Conservation (phyloP, 2,329 filamentous ascomycete genomes). For the Fusarium sp. region DNA sequence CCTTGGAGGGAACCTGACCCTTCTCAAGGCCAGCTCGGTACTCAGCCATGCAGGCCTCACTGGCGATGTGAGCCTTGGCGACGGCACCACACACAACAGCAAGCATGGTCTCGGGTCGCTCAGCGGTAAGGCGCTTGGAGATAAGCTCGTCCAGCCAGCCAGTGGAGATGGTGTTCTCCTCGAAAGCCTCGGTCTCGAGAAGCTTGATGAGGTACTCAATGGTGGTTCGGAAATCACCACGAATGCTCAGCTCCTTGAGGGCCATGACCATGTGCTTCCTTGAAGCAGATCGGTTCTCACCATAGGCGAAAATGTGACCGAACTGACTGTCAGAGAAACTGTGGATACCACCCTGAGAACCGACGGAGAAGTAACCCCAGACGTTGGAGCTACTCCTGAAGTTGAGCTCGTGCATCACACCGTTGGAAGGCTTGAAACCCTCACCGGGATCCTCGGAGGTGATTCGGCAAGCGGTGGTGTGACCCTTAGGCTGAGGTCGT, state of each 20-base stretch:
- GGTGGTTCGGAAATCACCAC: conserved; percentile 98
- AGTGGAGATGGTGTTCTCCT: conserved; percentile 98
- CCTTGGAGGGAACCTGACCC: conserved; percentile 96
- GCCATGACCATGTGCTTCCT: conserved; percentile 99
- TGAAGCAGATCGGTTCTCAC: conserved; percentile 95
- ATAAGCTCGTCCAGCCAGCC: conserved; percentile 99
- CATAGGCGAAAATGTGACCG: conserved; percentile 98
- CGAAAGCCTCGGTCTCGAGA: conserved; percentile 96
- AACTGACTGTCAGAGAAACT: conserved; percentile 99
- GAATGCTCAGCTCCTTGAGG: conserved; percentile 98
- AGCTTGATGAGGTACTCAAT: conserved; percentile 99
- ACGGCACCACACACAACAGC: conserved; percentile 96
- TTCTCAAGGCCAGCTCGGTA: conserved; percentile 92
- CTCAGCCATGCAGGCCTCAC: conserved; percentile 86
- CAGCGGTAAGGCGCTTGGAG: conserved; percentile 95
- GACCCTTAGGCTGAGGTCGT: conserved; percentile 91
- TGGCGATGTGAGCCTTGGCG: conserved; percentile 94
- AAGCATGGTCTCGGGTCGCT: conserved; percentile 91
- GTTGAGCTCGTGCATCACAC: conserved; percentile 99
- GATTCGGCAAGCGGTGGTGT: conserved; percentile 98
- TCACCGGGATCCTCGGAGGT: conserved; percentile 98
- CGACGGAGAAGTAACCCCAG: conserved; percentile 99
- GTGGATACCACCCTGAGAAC: conserved; percentile 96
- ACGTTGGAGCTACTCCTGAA: conserved; percentile 99
- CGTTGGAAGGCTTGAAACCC: conserved; percentile 99